Evolutionary conservation across 805 yeast genomes (phyloP), one percentile per base, ranked within the genome.

Genomic region (Yamadazyma insecticola): DNA sequence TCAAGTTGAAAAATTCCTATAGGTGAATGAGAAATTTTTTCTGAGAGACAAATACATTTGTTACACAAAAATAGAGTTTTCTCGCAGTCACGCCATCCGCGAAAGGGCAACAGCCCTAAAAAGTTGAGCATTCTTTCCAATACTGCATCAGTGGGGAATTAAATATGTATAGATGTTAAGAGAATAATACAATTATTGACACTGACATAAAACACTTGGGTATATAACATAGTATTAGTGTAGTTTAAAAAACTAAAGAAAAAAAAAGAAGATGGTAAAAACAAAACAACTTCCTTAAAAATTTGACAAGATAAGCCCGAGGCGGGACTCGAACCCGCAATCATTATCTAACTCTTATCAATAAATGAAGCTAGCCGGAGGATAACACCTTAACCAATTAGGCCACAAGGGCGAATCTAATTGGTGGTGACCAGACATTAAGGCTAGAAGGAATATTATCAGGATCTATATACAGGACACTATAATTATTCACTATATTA

Each of bases 291-390:
- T n/a, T n/a, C 13, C 14, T 28, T 14, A 14, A 27, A 35, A 26
- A 31, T 15, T 19, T 8, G n/a, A n/a, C n/a, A 40, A 42, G 39
- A 39, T 20, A 27, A 68, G 65, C 76, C 76, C 80, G 69, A 66
- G 78, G 79, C 78, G 79, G 81, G 81, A 75, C 77, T 75, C 81
- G 81, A 75, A 75, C 81, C 78, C 81, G 77, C 81, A 74, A 75
- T 75, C 81, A 64, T 68, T 63, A 67, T 68, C 74, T 61, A 13
- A 9, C 18, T 13, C 28, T 8, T n/a, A n/a, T n/a, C n/a, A n/a
- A n/a, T n/a, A n/a, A n/a, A n/a, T n/a, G n/a, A 25, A 14, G 7
- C 6, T 7, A 12, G 12, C 81, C 81, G 81, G 81, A 75, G 65
- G 72, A 72, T 72, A 67, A 74, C 72, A 76, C 79, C 80, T 72